These are phyloP conservation scores for Casaregolazyma suthepensis DNA, from an alignment of 1,139 yeast species.

Conservation along the genomic window DNA sequence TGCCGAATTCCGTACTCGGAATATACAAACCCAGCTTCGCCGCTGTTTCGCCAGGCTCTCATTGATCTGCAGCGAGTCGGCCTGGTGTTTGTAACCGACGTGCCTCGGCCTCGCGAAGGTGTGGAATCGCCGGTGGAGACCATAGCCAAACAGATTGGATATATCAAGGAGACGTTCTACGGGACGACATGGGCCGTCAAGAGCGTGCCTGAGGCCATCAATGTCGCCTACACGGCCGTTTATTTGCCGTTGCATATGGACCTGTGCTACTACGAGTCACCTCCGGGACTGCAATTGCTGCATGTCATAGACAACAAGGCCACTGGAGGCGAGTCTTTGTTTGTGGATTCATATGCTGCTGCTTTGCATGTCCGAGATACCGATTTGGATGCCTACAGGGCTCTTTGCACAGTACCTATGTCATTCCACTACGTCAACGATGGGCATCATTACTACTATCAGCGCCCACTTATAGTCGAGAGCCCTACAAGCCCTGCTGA, in stretches of 20 bases:
- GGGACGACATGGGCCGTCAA: constrained; percentile 70
- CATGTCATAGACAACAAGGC: constrained; percentile 62
- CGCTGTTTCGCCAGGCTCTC: constrained; percentile 38
- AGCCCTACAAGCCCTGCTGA: constrained; percentile 35
- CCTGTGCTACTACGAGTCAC: constrained; percentile 70
- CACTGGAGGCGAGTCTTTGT: constrained; percentile 63
- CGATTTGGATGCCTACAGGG: constrained; percentile 61
- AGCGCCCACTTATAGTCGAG: constrained; percentile 62
- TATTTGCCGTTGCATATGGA: constrained; percentile 79
- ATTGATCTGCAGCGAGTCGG: constrained; percentile 54
- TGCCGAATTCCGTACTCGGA: constrained; percentile 37
- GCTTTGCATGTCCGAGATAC: constrained; percentile 47
- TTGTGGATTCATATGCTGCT: constrained; percentile 71
- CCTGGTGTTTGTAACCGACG: constrained; percentile 46
- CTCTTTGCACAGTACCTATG: constrained; percentile 57
- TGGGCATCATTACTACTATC: constrained; percentile 57
- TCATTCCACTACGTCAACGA: constrained; percentile 66
- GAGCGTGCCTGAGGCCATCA: constrained; percentile 55
- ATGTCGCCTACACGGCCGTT: constrained; percentile 65
- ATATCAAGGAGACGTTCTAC: constrained; percentile 66
- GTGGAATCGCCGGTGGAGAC: constrained; percentile 31
- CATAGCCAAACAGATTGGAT: constrained; percentile 61
- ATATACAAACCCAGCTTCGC: constrained; percentile 36
- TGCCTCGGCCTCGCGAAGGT: constrained; percentile 39
- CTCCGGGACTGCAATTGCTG: constrained; percentile 73